These are phyloP conservation scores for Brettanomyces sp. DNA, from an alignment of 805 yeast genomes.

Conservation along the genomic window DNA sequence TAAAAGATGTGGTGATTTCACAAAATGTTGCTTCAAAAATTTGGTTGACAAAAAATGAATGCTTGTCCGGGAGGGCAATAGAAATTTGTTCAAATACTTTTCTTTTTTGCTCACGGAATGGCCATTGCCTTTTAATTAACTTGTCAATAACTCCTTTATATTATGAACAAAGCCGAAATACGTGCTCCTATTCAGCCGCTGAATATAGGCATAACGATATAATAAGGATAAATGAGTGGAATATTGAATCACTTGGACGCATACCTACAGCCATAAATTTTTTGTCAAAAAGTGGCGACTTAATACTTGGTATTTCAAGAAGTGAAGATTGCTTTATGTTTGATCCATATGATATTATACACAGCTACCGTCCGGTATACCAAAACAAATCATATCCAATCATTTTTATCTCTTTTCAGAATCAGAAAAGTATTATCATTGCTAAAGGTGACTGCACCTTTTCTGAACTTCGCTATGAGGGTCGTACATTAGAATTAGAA, in stretches of 20 bases:
- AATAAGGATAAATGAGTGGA: background rate
- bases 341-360: background rate
- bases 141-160: background rate
- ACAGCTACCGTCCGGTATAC: background rate
- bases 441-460: slow-evolving; percentile 1
- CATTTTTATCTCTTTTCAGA: background rate
- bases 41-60: too few relatives aligned
- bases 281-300: background rate
- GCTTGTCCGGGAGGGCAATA: too few relatives aligned
- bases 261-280: background rate
- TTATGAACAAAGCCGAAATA: too few relatives aligned
- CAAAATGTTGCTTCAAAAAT: too few relatives aligned
- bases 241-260: background rate
- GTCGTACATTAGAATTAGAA: background rate
- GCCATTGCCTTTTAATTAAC: background rate
- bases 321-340: background rate
- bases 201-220: too few relatives aligned
- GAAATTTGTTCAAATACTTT: background rate
- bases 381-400: background rate
- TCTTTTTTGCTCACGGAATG: background rate
- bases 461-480: background rate
- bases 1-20: too few relatives aligned
- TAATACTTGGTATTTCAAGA: background rate
- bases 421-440: background rate
- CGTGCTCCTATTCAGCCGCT: too few relatives aligned